A percentile compares a stretch with the other conserved stretches of the same genome.
phyloP scores from a whole-genome alignment of 139 green algal genomes.

The Auxenochlorella pyrenoidosa region DNA sequence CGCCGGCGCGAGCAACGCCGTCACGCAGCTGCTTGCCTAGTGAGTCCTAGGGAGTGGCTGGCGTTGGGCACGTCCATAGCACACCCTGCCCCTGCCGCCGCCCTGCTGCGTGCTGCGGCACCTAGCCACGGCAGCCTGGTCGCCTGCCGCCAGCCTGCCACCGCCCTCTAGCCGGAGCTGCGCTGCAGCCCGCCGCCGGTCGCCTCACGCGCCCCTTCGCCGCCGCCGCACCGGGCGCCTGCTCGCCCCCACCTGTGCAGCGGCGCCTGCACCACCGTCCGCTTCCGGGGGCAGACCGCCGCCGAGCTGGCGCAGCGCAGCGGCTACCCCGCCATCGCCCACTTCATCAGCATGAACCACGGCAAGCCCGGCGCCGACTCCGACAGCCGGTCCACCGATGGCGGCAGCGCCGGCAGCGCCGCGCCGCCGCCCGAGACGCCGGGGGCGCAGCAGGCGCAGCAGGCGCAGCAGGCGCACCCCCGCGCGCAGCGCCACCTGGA shows the following conservation, averaged over 20 bases:
- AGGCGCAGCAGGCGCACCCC: not conserved
- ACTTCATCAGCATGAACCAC: not conserved
- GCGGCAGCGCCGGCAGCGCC: not conserved
- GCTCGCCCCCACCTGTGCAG: not conserved
- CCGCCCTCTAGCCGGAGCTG: no score
- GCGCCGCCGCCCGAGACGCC: not conserved
- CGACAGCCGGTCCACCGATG: not conserved
- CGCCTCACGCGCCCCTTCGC: not conserved
- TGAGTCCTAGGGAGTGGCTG: no score
- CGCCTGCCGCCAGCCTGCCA: no score
- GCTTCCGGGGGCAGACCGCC: not conserved
- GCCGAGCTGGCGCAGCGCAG: conserved; percentile 13
- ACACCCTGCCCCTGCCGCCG: no score
- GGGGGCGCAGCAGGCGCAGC: not conserved
- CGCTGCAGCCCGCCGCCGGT: no score
- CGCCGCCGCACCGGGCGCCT: no score
- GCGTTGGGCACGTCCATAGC: no score
- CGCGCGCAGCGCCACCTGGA: not conserved
- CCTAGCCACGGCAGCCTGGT: no score
- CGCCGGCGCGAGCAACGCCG: not conserved
- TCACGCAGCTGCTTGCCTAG: conserved; percentile 15
- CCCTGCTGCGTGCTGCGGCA: no score
- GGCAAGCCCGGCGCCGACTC: not conserved
- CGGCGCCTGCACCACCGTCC: not conserved
- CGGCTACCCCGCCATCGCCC: conserved; percentile 15